Evolutionary conservation across 768 basidiomycete genomes (phyloP).

Genomic region (Neoboletus magnificus): DNA sequence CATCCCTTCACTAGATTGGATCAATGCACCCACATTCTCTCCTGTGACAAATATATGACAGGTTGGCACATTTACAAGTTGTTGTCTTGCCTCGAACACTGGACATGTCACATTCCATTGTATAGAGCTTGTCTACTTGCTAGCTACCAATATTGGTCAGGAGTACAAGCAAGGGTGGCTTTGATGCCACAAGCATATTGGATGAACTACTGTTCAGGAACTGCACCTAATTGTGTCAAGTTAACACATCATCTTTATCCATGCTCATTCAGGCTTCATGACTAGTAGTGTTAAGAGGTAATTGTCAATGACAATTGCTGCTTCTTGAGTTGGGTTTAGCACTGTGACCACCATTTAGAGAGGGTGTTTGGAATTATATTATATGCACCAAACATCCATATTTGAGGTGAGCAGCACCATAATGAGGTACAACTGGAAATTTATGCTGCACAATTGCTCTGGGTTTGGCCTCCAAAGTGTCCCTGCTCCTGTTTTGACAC

Average conservation of each 20-base stretch:
- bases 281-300: constrained; percentile 50
- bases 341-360: constrained; percentile 44
- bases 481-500: constrained; percentile 47
- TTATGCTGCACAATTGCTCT: constrained; percentile 51
- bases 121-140: constrained; percentile 28
- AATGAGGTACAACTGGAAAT: not conserved
- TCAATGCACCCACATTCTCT: constrained; percentile 40
- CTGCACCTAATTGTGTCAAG: constrained; percentile 36
- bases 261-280: not conserved
- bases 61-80: constrained; percentile 51
- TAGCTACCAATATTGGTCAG: constrained; percentile 51
- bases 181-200: constrained; percentile 47
- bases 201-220: constrained; percentile 41
- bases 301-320: constrained; percentile 41
- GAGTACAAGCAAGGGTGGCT: constrained; percentile 54
- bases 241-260: not conserved
- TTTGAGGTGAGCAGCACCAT: constrained; percentile 3
- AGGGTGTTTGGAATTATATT: constrained; percentile 48
- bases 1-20: constrained; percentile 41
- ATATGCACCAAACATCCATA: constrained; percentile 58
- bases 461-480: constrained; percentile 42
- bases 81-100: constrained; percentile 39
- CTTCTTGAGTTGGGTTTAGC: constrained; percentile 54
- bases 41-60: constrained; percentile 40
- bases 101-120: constrained; percentile 44